Conservation (phyloP, 2,329 filamentous ascomycete species). For the Trichoderma asperellum region DNA sequence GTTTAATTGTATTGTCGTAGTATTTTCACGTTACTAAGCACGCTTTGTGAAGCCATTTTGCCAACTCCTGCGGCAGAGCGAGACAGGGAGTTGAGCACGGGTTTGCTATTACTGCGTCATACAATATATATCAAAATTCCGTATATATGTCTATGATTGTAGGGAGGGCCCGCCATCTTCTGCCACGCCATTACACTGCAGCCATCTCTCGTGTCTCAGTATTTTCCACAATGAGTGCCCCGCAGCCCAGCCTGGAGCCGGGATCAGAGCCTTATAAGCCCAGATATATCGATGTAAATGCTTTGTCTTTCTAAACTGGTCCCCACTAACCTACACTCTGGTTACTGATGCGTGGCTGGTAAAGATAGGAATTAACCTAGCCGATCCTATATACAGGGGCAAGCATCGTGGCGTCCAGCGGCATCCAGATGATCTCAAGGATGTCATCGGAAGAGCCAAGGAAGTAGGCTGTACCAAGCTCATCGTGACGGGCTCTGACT, state of each 20-base stretch:
- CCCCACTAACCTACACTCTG: not conserved
- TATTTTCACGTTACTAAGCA: slow-evolving; percentile 11
- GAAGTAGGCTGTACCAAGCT: slow-evolving; percentile 84
- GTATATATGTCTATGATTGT: slow-evolving; percentile 22
- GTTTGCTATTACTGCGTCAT: not conserved
- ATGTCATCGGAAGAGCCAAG: slow-evolving; percentile 76
- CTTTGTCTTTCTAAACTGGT: not conserved
- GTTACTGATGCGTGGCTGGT: slow-evolving; percentile 16
- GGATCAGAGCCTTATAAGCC: slow-evolving; percentile 43
- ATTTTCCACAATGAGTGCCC: slow-evolving; percentile 37
- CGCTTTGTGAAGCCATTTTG: not conserved
- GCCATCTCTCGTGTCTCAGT: slow-evolving; percentile 22
- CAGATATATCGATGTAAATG: slow-evolving; percentile 65
- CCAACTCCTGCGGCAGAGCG: not conserved
- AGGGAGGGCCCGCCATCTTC: slow-evolving; percentile 14
- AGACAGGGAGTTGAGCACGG: not conserved
- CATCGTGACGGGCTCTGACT: slow-evolving; percentile 90
- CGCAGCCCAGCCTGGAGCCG: slow-evolving; percentile 30
- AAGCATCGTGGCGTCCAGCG: slow-evolving; percentile 77
- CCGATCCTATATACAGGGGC: slow-evolving; percentile 87
- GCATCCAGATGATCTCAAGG: slow-evolving; percentile 73
- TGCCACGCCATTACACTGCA: slow-evolving; percentile 15
- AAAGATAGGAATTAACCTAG: slow-evolving; percentile 91
- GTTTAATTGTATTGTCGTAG: not conserved
- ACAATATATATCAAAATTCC: slow-evolving; percentile 3